Conservation (phyloP, 2,329 filamentous ascomycete genomes). For the Myotisia sp. region DNA sequence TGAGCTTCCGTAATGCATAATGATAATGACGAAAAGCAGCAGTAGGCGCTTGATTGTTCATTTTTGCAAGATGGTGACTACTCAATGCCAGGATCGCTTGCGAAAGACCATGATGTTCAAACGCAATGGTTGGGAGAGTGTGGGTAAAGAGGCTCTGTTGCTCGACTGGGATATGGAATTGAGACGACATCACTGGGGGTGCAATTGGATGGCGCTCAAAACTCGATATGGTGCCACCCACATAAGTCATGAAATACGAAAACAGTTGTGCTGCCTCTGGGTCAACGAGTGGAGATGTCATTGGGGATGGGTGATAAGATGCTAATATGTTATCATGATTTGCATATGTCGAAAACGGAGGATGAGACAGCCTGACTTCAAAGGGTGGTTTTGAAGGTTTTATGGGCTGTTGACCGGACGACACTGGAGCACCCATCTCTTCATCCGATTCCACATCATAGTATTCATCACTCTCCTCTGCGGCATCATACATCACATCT, state of each 20-base stretch:
- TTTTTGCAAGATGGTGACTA: slow-evolving; percentile 73
- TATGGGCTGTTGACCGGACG: background rate
- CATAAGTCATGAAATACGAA: slow-evolving; percentile 81
- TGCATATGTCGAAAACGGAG: slow-evolving; percentile 34
- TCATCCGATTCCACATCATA: slow-evolving; percentile 50
- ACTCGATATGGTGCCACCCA: slow-evolving; percentile 70
- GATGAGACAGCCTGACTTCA: slow-evolving; percentile 19
- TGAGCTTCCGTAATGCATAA: slow-evolving; percentile 63
- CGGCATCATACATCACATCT: slow-evolving; percentile 13
- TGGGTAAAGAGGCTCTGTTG: slow-evolving; percentile 52
- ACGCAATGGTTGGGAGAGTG: slow-evolving; percentile 66
- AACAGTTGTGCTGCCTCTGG: slow-evolving; percentile 70
- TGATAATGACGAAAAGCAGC: slow-evolving; percentile 87
- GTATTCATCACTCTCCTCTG: slow-evolving; percentile 46
- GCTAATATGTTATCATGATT: slow-evolving; percentile 40
- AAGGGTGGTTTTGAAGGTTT: slow-evolving; percentile 25
- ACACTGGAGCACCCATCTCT: slow-evolving; percentile 33
- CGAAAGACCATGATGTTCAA: slow-evolving; percentile 72
- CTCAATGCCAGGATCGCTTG: slow-evolving; percentile 82
- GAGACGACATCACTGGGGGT: slow-evolving; percentile 50
- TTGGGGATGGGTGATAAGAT: slow-evolving; percentile 51
- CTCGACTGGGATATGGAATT: slow-evolving; percentile 45
- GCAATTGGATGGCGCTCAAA: slow-evolving; percentile 73
- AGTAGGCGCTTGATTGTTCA: slow-evolving; percentile 59
- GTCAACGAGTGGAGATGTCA: slow-evolving; percentile 62